These are phyloP conservation scores for Malbranchea zuffiana DNA, from an alignment of 2,329 filamentous ascomycete genomes.

Conservation along the genomic window DNA sequence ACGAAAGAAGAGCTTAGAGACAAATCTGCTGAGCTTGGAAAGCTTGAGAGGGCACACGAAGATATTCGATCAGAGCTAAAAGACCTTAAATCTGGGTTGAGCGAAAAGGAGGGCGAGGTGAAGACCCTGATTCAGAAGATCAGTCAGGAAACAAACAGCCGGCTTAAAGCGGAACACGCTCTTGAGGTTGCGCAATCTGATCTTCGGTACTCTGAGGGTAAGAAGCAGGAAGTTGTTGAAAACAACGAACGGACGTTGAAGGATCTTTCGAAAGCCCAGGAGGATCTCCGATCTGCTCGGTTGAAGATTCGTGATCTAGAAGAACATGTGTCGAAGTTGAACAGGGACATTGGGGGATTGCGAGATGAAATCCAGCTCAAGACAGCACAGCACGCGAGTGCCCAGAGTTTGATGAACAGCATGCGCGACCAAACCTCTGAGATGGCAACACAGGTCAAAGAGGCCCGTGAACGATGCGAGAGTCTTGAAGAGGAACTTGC, in stretches of 20 bases:
- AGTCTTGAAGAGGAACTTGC: conserved; percentile 83
- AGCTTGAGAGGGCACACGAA: conserved; percentile 71
- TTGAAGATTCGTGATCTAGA: conserved; percentile 62
- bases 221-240: conserved; percentile 67
- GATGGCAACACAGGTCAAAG: conserved; percentile 81
- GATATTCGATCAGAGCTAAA: conserved; percentile 66
- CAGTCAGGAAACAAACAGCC: conserved; percentile 58
- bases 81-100: conserved; percentile 55
- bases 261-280: conserved; percentile 61
- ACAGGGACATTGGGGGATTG: conserved; percentile 54
- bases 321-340: conserved; percentile 57
- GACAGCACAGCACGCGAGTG: conserved; percentile 71
- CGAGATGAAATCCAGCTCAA: conserved; percentile 77
- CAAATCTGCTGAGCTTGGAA: conserved; percentile 53
- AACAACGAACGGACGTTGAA: conserved; percentile 58
- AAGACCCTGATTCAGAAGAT: conserved; percentile 68
- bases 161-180: conserved; percentile 67
- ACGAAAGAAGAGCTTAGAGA: conserved; percentile 63
- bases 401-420: conserved; percentile 74
- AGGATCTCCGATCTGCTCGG: conserved; percentile 51
- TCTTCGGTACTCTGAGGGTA: conserved; percentile 63
- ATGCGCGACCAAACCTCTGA: conserved; percentile 91
- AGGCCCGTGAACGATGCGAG: conserved; percentile 70
- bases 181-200: conserved; percentile 64
- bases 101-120: conserved; percentile 68